These are phyloP conservation scores for Chytriomyces confervae DNA, from an alignment of 192 early-diverging fungal genomes.

Conservation along the genomic window DNA sequence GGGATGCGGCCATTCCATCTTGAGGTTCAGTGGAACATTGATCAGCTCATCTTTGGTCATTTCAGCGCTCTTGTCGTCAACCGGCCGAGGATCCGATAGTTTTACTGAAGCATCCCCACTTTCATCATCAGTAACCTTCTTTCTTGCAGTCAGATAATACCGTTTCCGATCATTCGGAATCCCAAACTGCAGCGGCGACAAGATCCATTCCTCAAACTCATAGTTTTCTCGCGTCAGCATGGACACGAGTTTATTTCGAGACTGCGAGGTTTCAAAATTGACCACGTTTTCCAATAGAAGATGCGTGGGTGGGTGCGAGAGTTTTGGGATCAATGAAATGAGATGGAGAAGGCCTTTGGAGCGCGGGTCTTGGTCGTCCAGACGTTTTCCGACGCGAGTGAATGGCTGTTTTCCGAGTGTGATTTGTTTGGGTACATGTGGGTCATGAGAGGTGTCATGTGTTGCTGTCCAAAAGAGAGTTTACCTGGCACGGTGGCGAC, in stretches of 20 bases:
- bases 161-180: conserved; percentile 54
- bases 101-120: neutral
- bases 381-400: conserved; percentile 71
- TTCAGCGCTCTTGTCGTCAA: neutral
- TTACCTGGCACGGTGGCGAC: conserved; percentile 85
- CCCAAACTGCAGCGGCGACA: conserved; percentile 53
- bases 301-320: conserved; percentile 39
- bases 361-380: conserved; percentile 62
- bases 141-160: conserved; percentile 52
- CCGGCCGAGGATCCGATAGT: neutral
- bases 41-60: neutral
- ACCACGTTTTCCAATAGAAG: conserved; percentile 61
- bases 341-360: conserved; percentile 48
- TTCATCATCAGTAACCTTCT: neutral
- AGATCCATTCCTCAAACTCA: conserved; percentile 45
- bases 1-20: neutral
- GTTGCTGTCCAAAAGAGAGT: conserved; percentile 75
- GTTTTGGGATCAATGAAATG: conserved; percentile 35
- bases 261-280: conserved; percentile 48
- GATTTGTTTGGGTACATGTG: neutral
- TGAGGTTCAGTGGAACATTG: neutral
- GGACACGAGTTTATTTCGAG: conserved; percentile 28
- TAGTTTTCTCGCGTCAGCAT: conserved; percentile 48
- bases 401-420: conserved; percentile 50
- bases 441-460: too few species aligned